These are phyloP conservation scores for Melaleuca quinquenervia DNA, from an alignment of 345 rosid species.

Conservation along the genomic window DNA sequence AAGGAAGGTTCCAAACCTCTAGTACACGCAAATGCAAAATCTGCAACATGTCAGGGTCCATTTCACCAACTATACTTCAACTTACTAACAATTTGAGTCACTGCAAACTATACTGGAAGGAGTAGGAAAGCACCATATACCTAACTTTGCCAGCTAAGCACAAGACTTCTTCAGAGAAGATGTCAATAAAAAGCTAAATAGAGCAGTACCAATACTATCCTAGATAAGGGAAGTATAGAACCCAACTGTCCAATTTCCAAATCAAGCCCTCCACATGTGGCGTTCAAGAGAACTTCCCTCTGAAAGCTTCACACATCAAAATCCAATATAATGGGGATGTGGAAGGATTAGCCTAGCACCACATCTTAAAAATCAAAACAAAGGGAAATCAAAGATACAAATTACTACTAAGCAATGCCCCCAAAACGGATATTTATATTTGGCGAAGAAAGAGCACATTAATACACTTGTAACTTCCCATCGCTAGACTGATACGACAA, in stretches of 20 bases:
- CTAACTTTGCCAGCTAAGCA: not conserved
- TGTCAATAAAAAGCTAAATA: not conserved
- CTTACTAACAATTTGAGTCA: not conserved
- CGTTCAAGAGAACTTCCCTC: not conserved
- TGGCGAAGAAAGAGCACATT: not conserved
- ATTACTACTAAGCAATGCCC: not conserved
- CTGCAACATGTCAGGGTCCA: not conserved
- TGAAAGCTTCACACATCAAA: not conserved
- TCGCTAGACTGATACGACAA: not conserved
- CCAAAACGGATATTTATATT: not conserved
- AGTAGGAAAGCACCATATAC: not conserved
- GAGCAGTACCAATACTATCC: not conserved
- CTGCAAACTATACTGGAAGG: not conserved
- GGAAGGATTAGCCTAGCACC: too few species aligned
- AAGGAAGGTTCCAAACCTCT: not conserved
- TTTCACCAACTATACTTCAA: not conserved
- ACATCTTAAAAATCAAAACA: too few species aligned
- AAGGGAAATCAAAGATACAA: not conserved
- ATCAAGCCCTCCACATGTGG: not conserved
- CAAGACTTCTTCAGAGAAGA: not conserved
- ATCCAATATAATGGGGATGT: not conserved
- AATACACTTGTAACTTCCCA: not conserved
- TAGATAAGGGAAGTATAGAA: not conserved
- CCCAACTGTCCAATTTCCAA: not conserved
- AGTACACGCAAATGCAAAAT: not conserved